These are phyloP conservation scores for Yarrowia sp. DNA, from an alignment of 805 yeast species.

Conservation along the genomic window DNA sequence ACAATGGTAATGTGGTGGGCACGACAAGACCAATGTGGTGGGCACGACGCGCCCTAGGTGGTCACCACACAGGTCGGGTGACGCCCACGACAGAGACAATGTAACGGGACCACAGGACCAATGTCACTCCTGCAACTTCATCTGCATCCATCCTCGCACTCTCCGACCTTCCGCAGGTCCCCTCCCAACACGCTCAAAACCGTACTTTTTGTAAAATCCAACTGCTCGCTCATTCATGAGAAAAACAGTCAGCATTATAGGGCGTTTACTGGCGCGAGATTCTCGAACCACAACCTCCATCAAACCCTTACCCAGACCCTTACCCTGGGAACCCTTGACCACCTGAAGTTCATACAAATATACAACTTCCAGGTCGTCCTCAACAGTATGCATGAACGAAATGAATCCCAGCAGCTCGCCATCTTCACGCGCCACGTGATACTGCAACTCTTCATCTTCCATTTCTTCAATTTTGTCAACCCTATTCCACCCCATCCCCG, in stretches of 20 bases:
- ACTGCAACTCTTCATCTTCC: constrained; percentile 29
- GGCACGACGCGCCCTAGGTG: neutral
- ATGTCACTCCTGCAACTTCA: neutral
- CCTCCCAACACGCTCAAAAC: constrained; percentile 26
- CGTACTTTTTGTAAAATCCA: constrained; percentile 30
- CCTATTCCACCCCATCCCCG: constrained; percentile 34
- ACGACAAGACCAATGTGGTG: neutral
- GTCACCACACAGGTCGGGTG: neutral
- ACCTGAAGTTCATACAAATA: constrained; percentile 37
- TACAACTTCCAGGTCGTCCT: constrained; percentile 27
- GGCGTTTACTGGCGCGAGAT: neutral
- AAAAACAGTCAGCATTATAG: constrained; percentile 33
- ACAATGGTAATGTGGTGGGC: neutral
- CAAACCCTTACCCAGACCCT: constrained; percentile 31
- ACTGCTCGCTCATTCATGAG: constrained; percentile 31
- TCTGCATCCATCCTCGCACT: constrained; percentile 23
- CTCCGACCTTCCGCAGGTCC: neutral
- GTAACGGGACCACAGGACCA: neutral
- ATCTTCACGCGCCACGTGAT: constrained; percentile 16
- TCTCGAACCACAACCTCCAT: constrained; percentile 27
- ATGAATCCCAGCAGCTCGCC: constrained; percentile 27
- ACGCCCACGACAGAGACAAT: neutral
- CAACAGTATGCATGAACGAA: constrained; percentile 28
- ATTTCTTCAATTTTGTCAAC: constrained; percentile 32
- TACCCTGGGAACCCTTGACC: constrained; percentile 26